A percentile compares a stretch with the other conserved stretches of the same genome.
Conservation (phyloP, 2,329 filamentous ascomycete species). For the Alternaria sp. region DNA sequence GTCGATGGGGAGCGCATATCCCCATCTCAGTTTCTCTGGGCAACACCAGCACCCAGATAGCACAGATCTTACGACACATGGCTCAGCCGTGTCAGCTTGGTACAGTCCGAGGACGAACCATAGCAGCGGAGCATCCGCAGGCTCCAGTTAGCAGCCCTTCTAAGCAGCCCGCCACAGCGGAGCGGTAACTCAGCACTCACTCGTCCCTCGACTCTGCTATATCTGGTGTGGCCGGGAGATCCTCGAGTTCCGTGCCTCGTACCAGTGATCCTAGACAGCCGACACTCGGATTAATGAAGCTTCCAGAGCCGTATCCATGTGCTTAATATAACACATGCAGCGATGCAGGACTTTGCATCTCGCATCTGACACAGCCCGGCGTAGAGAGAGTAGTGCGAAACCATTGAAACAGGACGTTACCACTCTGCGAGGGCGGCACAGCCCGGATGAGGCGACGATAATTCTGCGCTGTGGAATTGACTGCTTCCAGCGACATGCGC, state of each 20-base stretch:
- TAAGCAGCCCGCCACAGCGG: conserved; percentile 18
- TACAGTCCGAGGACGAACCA: conserved; percentile 1
- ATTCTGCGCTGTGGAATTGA: not conserved
- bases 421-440: conserved; percentile 6
- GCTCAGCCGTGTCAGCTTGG: conserved; percentile 5
- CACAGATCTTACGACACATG: not conserved
- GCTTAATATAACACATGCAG: conserved; percentile 7
- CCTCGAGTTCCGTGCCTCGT: conserved; percentile 2
- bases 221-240: conserved; percentile 5
- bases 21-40: not conserved
- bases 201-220: conserved; percentile 11
- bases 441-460: conserved; percentile 6
- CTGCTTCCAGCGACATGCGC: conserved; percentile 13
- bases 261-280: conserved; percentile 4
- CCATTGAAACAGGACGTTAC: conserved; percentile 12
- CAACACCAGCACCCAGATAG: not conserved
- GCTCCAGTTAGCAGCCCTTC: conserved; percentile 21
- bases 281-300: conserved; percentile 1
- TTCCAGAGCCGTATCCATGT: conserved; percentile 12
- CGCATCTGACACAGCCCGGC: conserved; percentile 8
- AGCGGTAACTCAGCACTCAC: conserved; percentile 15
- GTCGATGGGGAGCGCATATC: conserved; percentile 1
- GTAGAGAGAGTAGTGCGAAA: conserved; percentile 18
- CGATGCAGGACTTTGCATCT: conserved; percentile 2
- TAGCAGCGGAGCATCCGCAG: conserved; percentile 4